Conservation (phyloP, 2,329 filamentous ascomycete genomes). For the Aspergillus sergii region DNA sequence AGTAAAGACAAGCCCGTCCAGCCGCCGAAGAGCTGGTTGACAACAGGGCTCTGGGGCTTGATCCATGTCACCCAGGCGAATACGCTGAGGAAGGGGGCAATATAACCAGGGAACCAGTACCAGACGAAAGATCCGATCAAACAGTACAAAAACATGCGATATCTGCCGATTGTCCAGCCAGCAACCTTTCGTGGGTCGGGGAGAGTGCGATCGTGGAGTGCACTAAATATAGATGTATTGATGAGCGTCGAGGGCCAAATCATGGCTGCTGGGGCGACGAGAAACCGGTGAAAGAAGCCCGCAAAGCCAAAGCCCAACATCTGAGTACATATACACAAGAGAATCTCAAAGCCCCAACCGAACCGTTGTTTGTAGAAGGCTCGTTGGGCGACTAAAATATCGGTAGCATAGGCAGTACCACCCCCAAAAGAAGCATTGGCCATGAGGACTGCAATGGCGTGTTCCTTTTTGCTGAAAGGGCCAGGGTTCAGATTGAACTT, state of each 20-base stretch:
- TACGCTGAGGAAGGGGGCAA: slow-evolving; percentile 69
- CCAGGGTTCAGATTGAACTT: slow-evolving; percentile 47
- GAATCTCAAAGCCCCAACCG: slow-evolving; percentile 66
- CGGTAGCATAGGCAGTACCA: slow-evolving; percentile 68
- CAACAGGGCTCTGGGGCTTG: slow-evolving; percentile 65
- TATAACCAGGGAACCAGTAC: slow-evolving; percentile 70
- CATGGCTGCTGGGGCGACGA: slow-evolving; percentile 64
- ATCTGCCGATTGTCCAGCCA: slow-evolving; percentile 68
- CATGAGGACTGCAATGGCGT: slow-evolving; percentile 51
- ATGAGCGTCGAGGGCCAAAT: slow-evolving; percentile 73
- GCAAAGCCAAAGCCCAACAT: slow-evolving; percentile 71
- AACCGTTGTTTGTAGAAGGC: slow-evolving; percentile 73
- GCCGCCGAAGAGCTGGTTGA: slow-evolving; percentile 75
- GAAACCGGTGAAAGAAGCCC: slow-evolving; percentile 66
- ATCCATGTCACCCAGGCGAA: slow-evolving; percentile 76
- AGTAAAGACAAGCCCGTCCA: slow-evolving; percentile 67
- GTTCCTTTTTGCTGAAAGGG: slow-evolving; percentile 52
- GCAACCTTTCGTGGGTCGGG: slow-evolving; percentile 58
- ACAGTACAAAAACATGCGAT: slow-evolving; percentile 64
- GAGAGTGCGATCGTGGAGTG: slow-evolving; percentile 67
- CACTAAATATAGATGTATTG: slow-evolving; percentile 68
- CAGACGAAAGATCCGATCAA: slow-evolving; percentile 63
- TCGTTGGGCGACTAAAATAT: slow-evolving; percentile 71
- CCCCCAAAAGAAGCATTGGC: slow-evolving; percentile 69
- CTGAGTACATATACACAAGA: slow-evolving; percentile 69